phyloP scores from a whole-genome alignment of 257 asterid genomes.

The Solanum lycopersicoides region DNA sequence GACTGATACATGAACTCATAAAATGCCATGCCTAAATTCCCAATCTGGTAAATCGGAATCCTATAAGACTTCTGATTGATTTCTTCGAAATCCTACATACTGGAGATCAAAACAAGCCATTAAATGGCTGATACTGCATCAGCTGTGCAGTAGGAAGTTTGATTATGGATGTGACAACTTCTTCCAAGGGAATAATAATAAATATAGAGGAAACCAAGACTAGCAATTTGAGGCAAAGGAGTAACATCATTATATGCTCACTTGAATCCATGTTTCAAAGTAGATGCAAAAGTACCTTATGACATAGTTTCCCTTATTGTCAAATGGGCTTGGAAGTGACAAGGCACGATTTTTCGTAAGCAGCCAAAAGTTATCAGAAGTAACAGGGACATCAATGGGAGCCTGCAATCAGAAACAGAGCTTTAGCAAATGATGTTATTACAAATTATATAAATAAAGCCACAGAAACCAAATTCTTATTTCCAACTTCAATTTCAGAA shows the following conservation, averaged over 20 bases:
- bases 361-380: slow-evolving; percentile 88
- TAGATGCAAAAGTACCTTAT: slow-evolving; percentile 48
- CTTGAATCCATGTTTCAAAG: neutral
- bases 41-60: neutral
- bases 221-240: neutral
- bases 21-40: neutral
- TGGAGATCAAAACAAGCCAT: neutral
- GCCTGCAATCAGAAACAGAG: slow-evolving; percentile 44
- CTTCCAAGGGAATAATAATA: neutral
- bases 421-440: neutral
- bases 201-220: neutral
- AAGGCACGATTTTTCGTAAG: slow-evolving; percentile 60
- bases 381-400: slow-evolving; percentile 77
- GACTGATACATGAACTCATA: neutral
- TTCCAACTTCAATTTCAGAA: neutral
- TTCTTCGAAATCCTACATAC: neutral
- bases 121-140: neutral
- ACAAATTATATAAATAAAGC: neutral
- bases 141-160: neutral
- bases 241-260: neutral
- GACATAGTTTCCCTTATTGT: slow-evolving; percentile 82
- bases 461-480: neutral
- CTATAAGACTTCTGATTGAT: neutral
- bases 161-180: neutral
- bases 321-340: slow-evolving; percentile 78